Evolutionary conservation across 306 rosid species (phyloP), one percentile per base, ranked within the genome.

Genomic region (Luffa aegyptiaca): DNA sequence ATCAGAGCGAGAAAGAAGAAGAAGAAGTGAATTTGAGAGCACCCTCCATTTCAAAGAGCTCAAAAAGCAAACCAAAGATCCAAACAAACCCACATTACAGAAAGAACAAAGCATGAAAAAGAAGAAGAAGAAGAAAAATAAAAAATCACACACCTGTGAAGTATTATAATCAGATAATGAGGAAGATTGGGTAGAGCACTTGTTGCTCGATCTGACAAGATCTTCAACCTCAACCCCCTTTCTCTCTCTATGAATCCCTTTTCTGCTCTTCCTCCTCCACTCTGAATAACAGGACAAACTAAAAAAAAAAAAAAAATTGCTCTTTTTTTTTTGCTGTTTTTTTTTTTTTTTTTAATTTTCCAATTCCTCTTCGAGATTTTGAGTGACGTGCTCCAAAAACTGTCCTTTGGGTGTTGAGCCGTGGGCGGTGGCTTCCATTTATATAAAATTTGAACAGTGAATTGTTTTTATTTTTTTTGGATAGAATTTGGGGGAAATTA

Each of bases 161-260:
- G 14, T 5, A 71, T 26, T 26, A 26, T 26, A 26, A 26, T 45
- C 5, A 77, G 46, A 63, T 31, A 63, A 62, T 44, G 81, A 13
- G 26, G 69, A 62, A 26, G 74, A 78, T 62, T 78, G 56, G 21
- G 33, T 18, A 42, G 70, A 58, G 71, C 21, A 41, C 5, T 62
- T 48, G 49, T 62, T 33, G 81, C 57, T 35, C 81, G 75, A 78
- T 62, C 81, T 78, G 62, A 78, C 58, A 78, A 61, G 56, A 78
- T 78, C 72, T 61, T 45, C 73, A 33, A 44, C 8, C 80, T 20
- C 69, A 45, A 21, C 76, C 57, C 53, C 42, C 35, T 65, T 17
- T 65, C 48, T 65, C 53, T 73, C 57, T 31, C 79, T 16, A 64
- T 36, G 71, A 66, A 52, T 75, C 64, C 18, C 63, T 7, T n/a